Conservation (phyloP, 768 basidiomycete genomes). For the Fomitopsis pulvina region DNA sequence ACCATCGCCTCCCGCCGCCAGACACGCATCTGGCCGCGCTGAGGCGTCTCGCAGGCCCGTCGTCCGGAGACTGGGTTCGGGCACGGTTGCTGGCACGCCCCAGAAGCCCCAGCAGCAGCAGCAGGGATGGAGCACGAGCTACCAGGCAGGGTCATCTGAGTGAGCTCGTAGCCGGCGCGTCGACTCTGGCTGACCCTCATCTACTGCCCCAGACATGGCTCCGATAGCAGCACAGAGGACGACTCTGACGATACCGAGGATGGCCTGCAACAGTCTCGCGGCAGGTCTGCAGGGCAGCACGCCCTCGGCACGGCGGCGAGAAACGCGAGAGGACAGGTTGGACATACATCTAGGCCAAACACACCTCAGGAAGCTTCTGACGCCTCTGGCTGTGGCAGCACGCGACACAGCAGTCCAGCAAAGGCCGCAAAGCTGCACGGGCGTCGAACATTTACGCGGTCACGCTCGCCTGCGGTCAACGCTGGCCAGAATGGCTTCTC, state of each 20-base stretch:
- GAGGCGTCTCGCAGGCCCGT: constrained; percentile 38
- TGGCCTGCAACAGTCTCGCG: constrained; percentile 12
- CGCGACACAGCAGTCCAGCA: constrained; percentile 33
- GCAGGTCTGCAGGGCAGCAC: constrained; percentile 15
- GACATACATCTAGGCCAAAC: constrained; percentile 4
- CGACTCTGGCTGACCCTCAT: not conserved
- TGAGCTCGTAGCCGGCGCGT: constrained; percentile 27
- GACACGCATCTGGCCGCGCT: constrained; percentile 42
- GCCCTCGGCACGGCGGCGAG: constrained; percentile 6
- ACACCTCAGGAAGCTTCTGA: constrained; percentile 7
- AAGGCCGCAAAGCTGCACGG: constrained; percentile 22
- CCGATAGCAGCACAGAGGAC: constrained; percentile 15
- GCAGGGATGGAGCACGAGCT: constrained; percentile 67
- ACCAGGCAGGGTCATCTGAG: constrained; percentile 82
- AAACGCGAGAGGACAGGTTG: not conserved
- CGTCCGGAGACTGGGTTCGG: constrained; percentile 27
- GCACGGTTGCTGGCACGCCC: constrained; percentile 18
- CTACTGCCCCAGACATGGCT: constrained; percentile 14
- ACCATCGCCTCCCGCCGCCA: constrained; percentile 63
- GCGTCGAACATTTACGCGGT: constrained; percentile 58
- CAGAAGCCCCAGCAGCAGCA: constrained; percentile 37
- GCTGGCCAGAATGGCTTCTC: constrained; percentile 20
- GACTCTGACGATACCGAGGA: constrained; percentile 18
- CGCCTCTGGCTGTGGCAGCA: constrained; percentile 29
- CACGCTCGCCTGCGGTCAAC: constrained; percentile 54